Evolutionary conservation across 1,284 basidiomycete genomes (phyloP), one percentile per base, ranked within the genome.

Genomic region (Ganoderma meredithae): DNA sequence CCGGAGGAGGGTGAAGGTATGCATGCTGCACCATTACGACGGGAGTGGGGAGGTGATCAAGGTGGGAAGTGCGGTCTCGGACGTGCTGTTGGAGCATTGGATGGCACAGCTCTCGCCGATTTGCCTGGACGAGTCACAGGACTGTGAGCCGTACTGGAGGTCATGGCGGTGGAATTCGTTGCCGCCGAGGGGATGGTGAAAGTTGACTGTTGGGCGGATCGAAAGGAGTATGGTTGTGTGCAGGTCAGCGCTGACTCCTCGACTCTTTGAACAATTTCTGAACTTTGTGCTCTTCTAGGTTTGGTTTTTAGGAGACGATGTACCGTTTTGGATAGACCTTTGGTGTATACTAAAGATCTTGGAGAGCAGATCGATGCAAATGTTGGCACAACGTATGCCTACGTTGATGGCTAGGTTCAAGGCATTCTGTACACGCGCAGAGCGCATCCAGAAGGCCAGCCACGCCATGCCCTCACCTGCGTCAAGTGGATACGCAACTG

Each of bases 141-240:
- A 58, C 56, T 58, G 56, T n/a, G 36, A 58, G 56, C 56, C 56
- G 56, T 58, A 58, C n/a, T 58, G 56, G 56, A n/a, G 36, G 33
- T 58, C 56, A n/a, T 58, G 56, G 56, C n/a, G 36, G 19, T 58
- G 56, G 56, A 36, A 25, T 4, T 22, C 47, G 9, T 25, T 25
- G 22, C n/a, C 9, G 10, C 15, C 10, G 19, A 47, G 22, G 10
- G 5, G 47, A 49, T 49, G 22, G 22, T 6, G 47, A 13, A 12
- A 22, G 22, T 22, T 25, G 43, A n/a, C 17, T 19, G 19, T 12
- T 12, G 10, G n/a, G 47, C 22, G 10, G 22, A 6, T 22, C 3
- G 47, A 25, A 22, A 13, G 13, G 44, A n/a, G 9, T 9, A 49
- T 13, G 44, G 44, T 22, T 22, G 44, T 49, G n/a, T n/a, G 44